phyloP scores from a whole-genome alignment of 768 basidiomycete genomes.

The Agrocybe praecox region DNA sequence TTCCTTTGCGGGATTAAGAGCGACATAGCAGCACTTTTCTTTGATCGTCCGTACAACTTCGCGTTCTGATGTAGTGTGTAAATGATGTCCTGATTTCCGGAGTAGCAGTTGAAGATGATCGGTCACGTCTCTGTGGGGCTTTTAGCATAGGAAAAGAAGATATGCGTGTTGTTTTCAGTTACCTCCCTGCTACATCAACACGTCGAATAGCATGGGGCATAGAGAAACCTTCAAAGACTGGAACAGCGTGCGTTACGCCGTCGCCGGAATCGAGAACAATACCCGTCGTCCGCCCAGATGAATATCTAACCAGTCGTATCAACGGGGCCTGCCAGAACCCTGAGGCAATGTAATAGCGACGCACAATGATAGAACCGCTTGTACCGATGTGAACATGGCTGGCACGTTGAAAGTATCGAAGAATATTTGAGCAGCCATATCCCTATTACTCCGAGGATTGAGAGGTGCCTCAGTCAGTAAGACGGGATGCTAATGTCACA shows the following conservation, averaged over 20 bases:
- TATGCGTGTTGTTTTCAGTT: conserved; percentile 19
- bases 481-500: conserved; percentile 81
- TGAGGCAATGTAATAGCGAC: conserved; percentile 27
- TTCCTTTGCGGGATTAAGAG: conserved; percentile 90
- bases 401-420: conserved; percentile 99
- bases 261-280: conserved; percentile 99
- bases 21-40: conserved; percentile 97
- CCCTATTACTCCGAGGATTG: conserved; percentile 95
- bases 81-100: conserved; percentile 91
- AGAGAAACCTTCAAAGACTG: conserved; percentile 98
- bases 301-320: conserved; percentile 65
- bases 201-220: conserved; percentile 98
- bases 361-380: conserved; percentile 94
- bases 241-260: conserved; percentile 98
- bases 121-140: conserved; percentile 81
- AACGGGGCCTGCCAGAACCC: conserved; percentile 12
- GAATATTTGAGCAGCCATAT: conserved; percentile 97
- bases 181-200: conserved; percentile 96
- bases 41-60: conserved; percentile 98
- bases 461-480: conserved; percentile 96
- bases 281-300: conserved; percentile 97
- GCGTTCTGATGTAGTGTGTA: conserved; percentile 96
- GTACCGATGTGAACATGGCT: conserved; percentile 93
- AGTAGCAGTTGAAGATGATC: conserved; percentile 94
- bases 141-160: conserved; percentile 17